Evolutionary conservation across 768 basidiomycete species (phyloP).

Genomic region (Rhizopogon rudus): DNA sequence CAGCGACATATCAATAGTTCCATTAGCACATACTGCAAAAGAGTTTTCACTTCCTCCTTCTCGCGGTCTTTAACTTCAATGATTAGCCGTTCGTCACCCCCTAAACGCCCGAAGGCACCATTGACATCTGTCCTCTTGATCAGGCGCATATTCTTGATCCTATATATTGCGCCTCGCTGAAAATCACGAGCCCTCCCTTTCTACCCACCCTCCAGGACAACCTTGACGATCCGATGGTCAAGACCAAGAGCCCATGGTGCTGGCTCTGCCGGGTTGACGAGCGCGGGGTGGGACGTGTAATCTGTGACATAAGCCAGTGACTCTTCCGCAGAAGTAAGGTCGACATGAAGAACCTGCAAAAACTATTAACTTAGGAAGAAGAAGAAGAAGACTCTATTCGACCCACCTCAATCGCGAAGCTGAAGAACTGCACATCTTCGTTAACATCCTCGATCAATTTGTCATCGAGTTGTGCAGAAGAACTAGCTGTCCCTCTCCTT

Average conservation of each 20-base stretch:
- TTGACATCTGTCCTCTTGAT: slow-evolving; percentile 21
- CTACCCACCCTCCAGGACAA: slow-evolving; percentile 48
- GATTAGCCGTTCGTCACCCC: slow-evolving; percentile 25
- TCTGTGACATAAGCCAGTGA: too few relatives aligned
- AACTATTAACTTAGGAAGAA: too few relatives aligned
- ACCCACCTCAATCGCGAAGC: too few relatives aligned
- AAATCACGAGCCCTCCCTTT: slow-evolving; percentile 32
- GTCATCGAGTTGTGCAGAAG: too few relatives aligned
- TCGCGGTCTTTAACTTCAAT: slow-evolving; percentile 10
- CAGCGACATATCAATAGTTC: not conserved
- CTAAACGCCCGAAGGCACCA: slow-evolving; percentile 18
- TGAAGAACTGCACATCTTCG: slow-evolving; percentile 40
- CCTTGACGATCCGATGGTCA: slow-evolving; percentile 44
- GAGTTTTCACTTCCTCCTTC: slow-evolving; percentile 10
- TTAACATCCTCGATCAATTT: slow-evolving; percentile 44
- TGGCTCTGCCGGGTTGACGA: slow-evolving; percentile 25
- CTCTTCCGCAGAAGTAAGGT: too few relatives aligned
- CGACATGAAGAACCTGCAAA: too few relatives aligned
- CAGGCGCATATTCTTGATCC: slow-evolving; percentile 49
- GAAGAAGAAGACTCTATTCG: too few relatives aligned
- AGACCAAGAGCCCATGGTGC: slow-evolving; percentile 40
- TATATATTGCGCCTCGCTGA: too few relatives aligned
- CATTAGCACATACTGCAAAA: slow-evolving; percentile 5
- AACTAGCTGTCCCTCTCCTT: slow-evolving; percentile 16
- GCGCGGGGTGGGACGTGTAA: slow-evolving; percentile 48